Evolutionary conservation across 768 basidiomycete species (phyloP), one percentile per base, ranked within the genome.

Genomic region (Daedaleopsis nitida): DNA sequence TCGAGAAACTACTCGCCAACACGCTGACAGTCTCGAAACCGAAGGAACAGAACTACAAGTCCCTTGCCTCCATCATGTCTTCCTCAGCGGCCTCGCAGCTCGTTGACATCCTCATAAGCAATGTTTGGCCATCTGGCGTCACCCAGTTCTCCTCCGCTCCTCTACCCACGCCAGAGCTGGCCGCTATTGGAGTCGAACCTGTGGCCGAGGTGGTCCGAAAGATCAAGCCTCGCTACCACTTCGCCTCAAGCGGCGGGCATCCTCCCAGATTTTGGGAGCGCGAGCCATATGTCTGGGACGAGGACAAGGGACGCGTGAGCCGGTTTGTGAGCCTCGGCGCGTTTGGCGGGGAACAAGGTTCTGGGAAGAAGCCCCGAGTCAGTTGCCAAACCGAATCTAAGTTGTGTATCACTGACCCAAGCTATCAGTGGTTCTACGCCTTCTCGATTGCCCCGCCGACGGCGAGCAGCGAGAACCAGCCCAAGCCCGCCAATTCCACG

Each of bases 401-500:
- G 2, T 38, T 50, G 32, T 17, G 64, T 43, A 48, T 13, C 3
- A 11, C 16, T 5, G 35, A 44, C 35, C 16, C 48, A 57, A 42
- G 0, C 10, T 48, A 59, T 19, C 66, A 98, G 96, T 98, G 94
- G 90, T 98, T 97, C 76, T 99, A 99, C 75, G 97, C 97, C 2
- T 98, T 98, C 74, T 87, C 85, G 24, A 91, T 99, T 54, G 75
- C 84, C 0, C 86, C 92, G 2, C 47, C 72, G 77, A 37, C 61
- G 23, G 67, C 78, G 5, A 66, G 73, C 24, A 73, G 70, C 12
- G 73, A 76, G 16, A 69, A 77, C 9, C 67, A 70, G 14, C 70
- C 78, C 19, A 79, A 69, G 5, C 90, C 91, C 16, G 68, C 80
- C 0, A 92, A 93, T 68, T 74, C 80, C 1, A 91, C 91, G 0